Percentiles rank a stretch among this genome's conserved stretches.
These are phyloP conservation scores for Epichloe uncinata DNA, from an alignment of 2,329 filamentous ascomycete species.

Conservation along the genomic window DNA sequence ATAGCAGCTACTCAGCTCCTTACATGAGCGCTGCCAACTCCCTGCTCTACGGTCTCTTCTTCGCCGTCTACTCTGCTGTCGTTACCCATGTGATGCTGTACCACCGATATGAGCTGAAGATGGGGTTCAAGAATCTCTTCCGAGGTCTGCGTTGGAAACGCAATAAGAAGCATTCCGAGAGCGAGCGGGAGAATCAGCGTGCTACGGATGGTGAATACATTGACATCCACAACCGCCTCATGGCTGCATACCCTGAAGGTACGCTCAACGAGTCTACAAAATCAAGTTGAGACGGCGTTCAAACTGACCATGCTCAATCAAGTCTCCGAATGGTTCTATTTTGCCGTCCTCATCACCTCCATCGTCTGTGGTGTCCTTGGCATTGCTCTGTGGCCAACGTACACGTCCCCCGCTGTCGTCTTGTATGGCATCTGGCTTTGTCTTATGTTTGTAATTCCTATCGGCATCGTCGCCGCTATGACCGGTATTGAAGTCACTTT, in stretches of 20 bases:
- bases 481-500: constrained; percentile 28
- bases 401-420: constrained; percentile 28
- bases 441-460: constrained; percentile 28
- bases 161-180: constrained; percentile 11
- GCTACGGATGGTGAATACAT: constrained; percentile 8
- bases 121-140: constrained; percentile 21
- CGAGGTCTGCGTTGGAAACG: constrained; percentile 12
- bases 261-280: not conserved
- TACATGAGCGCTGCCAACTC: constrained; percentile 25
- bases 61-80: constrained; percentile 26
- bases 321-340: constrained; percentile 35
- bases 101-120: constrained; percentile 24
- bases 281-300: too few species aligned
- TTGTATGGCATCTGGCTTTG: constrained; percentile 29
- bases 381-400: constrained; percentile 26
- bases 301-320: too few species aligned
- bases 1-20: constrained; percentile 27
- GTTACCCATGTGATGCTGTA: constrained; percentile 27
- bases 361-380: constrained; percentile 22
- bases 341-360: constrained; percentile 17
- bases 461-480: constrained; percentile 30
- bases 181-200: constrained; percentile 2
- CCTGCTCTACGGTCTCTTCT: constrained; percentile 26
- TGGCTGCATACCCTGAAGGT: constrained; percentile 30
- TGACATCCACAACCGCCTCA: constrained; percentile 33